Evolutionary conservation across 805 yeast species (phyloP).

Genomic region (Grigorovia humatica): DNA sequence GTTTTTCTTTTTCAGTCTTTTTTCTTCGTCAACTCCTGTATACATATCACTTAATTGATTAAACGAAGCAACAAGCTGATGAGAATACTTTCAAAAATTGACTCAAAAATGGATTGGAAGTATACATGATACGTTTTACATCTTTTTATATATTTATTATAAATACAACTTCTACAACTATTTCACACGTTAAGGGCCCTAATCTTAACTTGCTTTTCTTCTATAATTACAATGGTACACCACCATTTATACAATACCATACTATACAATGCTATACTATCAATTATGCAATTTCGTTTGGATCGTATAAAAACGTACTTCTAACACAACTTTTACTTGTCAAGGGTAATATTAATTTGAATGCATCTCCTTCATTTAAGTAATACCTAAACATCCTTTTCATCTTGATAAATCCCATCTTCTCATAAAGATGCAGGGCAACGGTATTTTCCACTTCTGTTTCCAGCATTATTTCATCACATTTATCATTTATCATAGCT

Average conservation of each 20-base stretch:
- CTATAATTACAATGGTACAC: too few species aligned
- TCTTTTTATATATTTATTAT: too few species aligned
- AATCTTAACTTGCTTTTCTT: too few species aligned
- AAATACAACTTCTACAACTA: too few species aligned
- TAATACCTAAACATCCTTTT: constrained; percentile 81
- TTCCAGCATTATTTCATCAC: constrained; percentile 89
- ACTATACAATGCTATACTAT: background rate
- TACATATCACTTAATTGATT: too few species aligned
- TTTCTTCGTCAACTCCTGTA: too few species aligned
- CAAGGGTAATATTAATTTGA: constrained; percentile 71
- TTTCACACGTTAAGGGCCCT: too few species aligned
- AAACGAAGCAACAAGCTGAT: too few species aligned
- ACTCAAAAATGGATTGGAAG: too few species aligned
- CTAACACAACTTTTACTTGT: constrained; percentile 47
- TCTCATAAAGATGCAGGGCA: constrained; percentile 61
- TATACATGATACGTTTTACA: too few species aligned
- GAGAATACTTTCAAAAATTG: too few species aligned
- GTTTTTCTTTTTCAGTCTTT: too few species aligned
- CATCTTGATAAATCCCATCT: constrained; percentile 62
- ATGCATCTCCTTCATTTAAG: constrained; percentile 88
- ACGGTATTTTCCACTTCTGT: constrained; percentile 76
- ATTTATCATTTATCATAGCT: constrained; percentile 50
- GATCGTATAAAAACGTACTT: constrained; percentile 36
- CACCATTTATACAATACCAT: background rate
- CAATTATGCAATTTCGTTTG: constrained; percentile 10